A percentile compares a stretch with the other conserved stretches of the same genome.
These are phyloP conservation scores for Potentilla sterilis DNA, from an alignment of 306 rosid species.

Conservation along the genomic window DNA sequence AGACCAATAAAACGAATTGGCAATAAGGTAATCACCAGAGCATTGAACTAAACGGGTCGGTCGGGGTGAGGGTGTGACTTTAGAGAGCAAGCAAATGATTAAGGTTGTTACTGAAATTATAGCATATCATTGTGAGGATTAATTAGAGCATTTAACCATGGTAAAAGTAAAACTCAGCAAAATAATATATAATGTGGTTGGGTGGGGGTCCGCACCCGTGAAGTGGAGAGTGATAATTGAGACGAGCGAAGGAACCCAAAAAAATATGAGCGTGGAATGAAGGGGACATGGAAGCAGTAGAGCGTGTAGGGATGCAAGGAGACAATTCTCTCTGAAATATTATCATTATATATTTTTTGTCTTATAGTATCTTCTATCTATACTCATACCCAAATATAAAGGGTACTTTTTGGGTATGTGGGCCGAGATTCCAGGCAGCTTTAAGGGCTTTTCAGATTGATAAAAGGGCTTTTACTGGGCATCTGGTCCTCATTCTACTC, in stretches of 20 bases:
- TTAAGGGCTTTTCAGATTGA: conserved; percentile 17
- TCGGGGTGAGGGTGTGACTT: conserved; percentile 18
- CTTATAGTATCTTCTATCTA: conserved; percentile 28
- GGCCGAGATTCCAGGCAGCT: conserved; percentile 28
- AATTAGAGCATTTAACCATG: not conserved
- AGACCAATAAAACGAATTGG: not conserved
- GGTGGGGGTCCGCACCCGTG: conserved; percentile 19
- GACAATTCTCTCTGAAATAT: conserved; percentile 51
- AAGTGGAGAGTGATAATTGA: conserved; percentile 27
- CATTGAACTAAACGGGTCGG: not conserved
- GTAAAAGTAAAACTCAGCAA: not conserved
- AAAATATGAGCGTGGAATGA: conserved; percentile 49
- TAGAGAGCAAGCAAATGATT: conserved; percentile 36
- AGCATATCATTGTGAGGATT: not conserved
- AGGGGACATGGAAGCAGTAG: conserved; percentile 44
- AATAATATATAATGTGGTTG: not conserved
- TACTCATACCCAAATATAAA: too few species aligned
- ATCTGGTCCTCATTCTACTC: not conserved
- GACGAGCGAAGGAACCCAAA: conserved; percentile 31
- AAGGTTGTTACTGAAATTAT: conserved; percentile 24
- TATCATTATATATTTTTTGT: conserved; percentile 43
- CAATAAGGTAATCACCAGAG: not conserved
- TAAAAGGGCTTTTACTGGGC: conserved; percentile 8
- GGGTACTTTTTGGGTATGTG: conserved; percentile 16
- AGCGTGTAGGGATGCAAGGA: conserved; percentile 54